A percentile compares a stretch with the other conserved stretches of the same genome.
phyloP scores from a whole-genome alignment of 371 early-diverging fungal genomes.

The Umbelopsis sp. region DNA sequence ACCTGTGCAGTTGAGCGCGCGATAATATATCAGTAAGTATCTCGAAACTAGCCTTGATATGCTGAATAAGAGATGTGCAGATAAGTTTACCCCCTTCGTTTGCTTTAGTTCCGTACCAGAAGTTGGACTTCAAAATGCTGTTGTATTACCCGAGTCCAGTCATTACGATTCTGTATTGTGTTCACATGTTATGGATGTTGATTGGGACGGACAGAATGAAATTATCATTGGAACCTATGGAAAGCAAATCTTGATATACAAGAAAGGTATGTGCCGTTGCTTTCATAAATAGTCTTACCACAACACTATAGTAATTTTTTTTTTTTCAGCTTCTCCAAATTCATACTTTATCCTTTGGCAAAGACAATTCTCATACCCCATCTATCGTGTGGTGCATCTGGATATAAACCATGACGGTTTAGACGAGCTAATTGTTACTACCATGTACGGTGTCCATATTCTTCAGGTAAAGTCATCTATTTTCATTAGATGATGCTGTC shows the following conservation, averaged over 20 bases:
- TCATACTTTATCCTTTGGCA: slow-evolving; percentile 68
- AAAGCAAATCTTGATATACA: slow-evolving; percentile 73
- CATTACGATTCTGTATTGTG: slow-evolving; percentile 70
- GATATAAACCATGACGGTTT: slow-evolving; percentile 76
- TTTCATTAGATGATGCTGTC: not conserved
- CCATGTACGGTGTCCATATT: slow-evolving; percentile 74
- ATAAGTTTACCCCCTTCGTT: not conserved
- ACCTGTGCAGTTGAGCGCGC: slow-evolving; percentile 71
- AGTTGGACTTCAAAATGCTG: slow-evolving; percentile 44
- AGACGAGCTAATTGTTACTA: slow-evolving; percentile 72
- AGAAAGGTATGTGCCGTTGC: slow-evolving; percentile 42
- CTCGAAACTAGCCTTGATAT: not conserved
- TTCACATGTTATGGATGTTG: slow-evolving; percentile 75
- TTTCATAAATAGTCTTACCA: not conserved
- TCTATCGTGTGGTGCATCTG: slow-evolving; percentile 66
- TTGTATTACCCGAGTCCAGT: slow-evolving; percentile 56
- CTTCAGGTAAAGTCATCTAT: slow-evolving; percentile 51
- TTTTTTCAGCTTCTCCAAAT: slow-evolving; percentile 31
- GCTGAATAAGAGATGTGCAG: not conserved
- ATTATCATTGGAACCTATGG: slow-evolving; percentile 77
- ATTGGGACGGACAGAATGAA: slow-evolving; percentile 75
- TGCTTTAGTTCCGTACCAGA: slow-evolving; percentile 40
- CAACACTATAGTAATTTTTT: not conserved
- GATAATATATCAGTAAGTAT: slow-evolving; percentile 54
- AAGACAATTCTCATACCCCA: slow-evolving; percentile 71